Conservation (phyloP, 495 filamentous ascomycete species). For the Penicillium alfredii region DNA sequence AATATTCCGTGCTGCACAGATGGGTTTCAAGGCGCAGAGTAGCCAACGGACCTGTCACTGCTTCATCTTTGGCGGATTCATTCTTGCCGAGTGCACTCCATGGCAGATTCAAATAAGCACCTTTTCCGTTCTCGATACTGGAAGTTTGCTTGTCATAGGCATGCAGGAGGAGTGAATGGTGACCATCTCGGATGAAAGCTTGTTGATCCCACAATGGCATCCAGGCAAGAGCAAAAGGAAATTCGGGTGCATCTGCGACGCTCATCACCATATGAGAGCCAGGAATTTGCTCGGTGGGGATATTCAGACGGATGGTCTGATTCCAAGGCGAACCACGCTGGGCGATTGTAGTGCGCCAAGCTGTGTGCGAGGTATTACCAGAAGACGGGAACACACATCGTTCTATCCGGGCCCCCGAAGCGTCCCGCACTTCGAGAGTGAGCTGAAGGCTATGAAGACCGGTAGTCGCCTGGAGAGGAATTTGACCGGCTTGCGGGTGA, state of each 20-base stretch:
- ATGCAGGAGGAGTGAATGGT: slow-evolving; percentile 77
- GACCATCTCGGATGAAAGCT: slow-evolving; percentile 83
- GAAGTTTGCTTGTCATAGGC: slow-evolving; percentile 83
- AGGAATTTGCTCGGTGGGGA: slow-evolving; percentile 74
- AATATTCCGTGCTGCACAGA: slow-evolving; percentile 92
- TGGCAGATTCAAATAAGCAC: slow-evolving; percentile 77
- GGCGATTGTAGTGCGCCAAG: slow-evolving; percentile 81
- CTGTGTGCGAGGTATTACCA: slow-evolving; percentile 64
- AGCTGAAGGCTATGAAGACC: slow-evolving; percentile 75
- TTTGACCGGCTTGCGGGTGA: slow-evolving; percentile 70
- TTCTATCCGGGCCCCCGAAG: slow-evolving; percentile 73
- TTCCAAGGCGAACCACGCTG: slow-evolving; percentile 76
- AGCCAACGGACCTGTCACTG: slow-evolving; percentile 67
- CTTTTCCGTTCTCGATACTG: slow-evolving; percentile 52
- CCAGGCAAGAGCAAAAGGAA: slow-evolving; percentile 84
- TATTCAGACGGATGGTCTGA: slow-evolving; percentile 76
- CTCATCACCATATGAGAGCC: slow-evolving; percentile 85
- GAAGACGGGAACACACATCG: slow-evolving; percentile 82
- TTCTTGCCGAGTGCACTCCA: slow-evolving; percentile 66
- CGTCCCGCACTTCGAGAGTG: slow-evolving; percentile 77
- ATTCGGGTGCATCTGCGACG: slow-evolving; percentile 73
- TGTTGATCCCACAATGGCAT: slow-evolving; percentile 91
- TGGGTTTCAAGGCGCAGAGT: slow-evolving; percentile 76
- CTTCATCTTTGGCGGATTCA: slow-evolving; percentile 62
- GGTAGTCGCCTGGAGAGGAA: slow-evolving; percentile 55